Percentiles rank a stretch among this genome's conserved stretches.
Conservation (phyloP, 345 rosid species). For the Citrus maxima region DNA sequence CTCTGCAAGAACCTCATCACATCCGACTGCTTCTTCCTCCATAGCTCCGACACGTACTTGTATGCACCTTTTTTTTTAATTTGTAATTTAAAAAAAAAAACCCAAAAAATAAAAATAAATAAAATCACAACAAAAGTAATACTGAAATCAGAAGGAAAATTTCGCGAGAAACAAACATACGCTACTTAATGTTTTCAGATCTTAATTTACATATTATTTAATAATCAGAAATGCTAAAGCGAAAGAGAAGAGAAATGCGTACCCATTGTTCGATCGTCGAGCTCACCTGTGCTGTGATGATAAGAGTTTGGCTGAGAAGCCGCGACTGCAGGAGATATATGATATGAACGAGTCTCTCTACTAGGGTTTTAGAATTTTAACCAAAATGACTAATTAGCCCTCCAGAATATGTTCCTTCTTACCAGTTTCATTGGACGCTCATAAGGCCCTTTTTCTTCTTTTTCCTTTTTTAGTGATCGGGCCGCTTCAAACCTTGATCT, state of each 20-base stretch:
- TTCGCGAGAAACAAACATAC: no score
- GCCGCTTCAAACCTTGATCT: background rate
- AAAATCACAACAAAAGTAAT: no score
- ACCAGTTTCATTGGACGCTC: background rate
- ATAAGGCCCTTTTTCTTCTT: no score
- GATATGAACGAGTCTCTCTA: background rate
- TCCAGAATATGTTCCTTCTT: no score
- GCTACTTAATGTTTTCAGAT: no score
- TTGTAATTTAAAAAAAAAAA: no score
- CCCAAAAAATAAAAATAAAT: background rate
- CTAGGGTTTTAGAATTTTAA: slow-evolving; percentile 30
- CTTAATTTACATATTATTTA: no score
- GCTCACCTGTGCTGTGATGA: slow-evolving; percentile 10
- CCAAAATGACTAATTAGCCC: slow-evolving; percentile 9
- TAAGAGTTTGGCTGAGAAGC: slow-evolving; percentile 20
- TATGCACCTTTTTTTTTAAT: slow-evolving; percentile 59
- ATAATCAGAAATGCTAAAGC: background rate
- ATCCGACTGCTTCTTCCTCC: slow-evolving; percentile 99
- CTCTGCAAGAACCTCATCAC: slow-evolving; percentile 98
- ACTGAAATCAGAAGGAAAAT: no score
- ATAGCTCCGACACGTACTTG: slow-evolving; percentile 95
- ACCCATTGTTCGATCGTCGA: slow-evolving; percentile 33
- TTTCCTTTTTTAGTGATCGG: background rate
- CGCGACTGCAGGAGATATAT: background rate
- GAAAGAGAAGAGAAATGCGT: slow-evolving; percentile 9